Evolutionary conservation across 345 rosid species (phyloP), one percentile per base, ranked within the genome.

Genomic region (Eucalyptus melliodora): DNA sequence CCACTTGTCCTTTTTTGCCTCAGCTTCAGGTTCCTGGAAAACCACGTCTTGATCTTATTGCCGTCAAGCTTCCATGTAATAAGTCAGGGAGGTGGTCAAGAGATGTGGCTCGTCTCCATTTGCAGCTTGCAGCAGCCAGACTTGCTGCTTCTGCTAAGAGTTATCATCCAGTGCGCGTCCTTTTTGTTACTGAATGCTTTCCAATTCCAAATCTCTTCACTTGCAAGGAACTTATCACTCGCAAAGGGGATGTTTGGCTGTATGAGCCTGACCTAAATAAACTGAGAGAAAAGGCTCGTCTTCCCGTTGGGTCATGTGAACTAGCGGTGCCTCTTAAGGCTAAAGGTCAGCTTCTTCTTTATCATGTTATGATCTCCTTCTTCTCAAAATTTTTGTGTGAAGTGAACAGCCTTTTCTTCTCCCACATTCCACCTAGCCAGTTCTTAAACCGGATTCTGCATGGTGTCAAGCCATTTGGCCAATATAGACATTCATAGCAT

Each of bases 231-330:
- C 97, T 95, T 51, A 90, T 94, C 87, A 53, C 92, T 16, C 95
- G 51, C 51, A 91, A 93, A 88, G 97, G 98, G 65, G 91, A 94
- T 92, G 90, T 91, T 59, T 97, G 99, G 99, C 94, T 97, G 17
- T 97, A 96, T 90, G 93, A 95, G 69, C 98, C 98, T 24, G 89
- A 95, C 89, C 94, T 92, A 59, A 91, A 94, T 92, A 89, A 56
- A 65, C 87, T 96, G 92, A 94, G 99, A 87, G 94, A 94, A 90
- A 95, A 94, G 95, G 44, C 93, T 83, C 94, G 89, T 56, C 98
- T 97, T 55, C 99, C 98, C 19, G 92, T 94, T 23, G 99, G 99
- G 50, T 97, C 99, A 16, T 97, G 99, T 90, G 99, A 95, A 91
- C 98, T 96, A 45, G 91, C 98, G 17, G 98, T 94, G 90, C 98